phyloP scores from a whole-genome alignment of 2,329 filamentous ascomycete genomes.

The Metarhizium guizhouense region DNA sequence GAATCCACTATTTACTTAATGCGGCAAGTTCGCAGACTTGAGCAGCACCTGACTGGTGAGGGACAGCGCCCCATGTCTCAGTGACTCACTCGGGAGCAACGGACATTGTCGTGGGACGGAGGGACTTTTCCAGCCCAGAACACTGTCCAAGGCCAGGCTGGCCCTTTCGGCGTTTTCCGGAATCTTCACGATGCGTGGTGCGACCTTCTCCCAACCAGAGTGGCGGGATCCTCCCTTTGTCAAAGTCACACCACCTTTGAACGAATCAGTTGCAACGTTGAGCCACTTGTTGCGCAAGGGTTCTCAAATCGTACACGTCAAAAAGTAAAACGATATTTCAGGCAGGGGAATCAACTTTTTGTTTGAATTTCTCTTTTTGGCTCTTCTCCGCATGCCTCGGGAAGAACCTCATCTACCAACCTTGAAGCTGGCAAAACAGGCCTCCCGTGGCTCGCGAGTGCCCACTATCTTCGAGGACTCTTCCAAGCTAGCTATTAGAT shows the following conservation, averaged over 20 bases:
- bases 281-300: too few relatives aligned
- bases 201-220: too few relatives aligned
- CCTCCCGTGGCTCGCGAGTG: not conserved
- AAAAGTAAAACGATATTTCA: not conserved
- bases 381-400: not conserved
- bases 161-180: too few relatives aligned
- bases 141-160: too few relatives aligned
- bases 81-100: not conserved
- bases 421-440: not conserved
- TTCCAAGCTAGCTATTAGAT: conserved; percentile 27
- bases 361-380: conserved; percentile 1
- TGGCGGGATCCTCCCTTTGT: too few relatives aligned
- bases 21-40: not conserved
- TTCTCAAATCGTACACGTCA: too few relatives aligned
- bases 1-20: not conserved
- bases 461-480: conserved; percentile 14
- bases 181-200: too few relatives aligned
- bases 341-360: not conserved
- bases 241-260: too few relatives aligned
- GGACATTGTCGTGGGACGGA: too few relatives aligned
- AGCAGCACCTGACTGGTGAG: not conserved
- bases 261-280: too few relatives aligned
- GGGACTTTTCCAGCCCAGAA: too few relatives aligned
- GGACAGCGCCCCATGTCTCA: not conserved
- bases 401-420: not conserved